These are phyloP conservation scores for Nicotiana tomentosiformis DNA, from an alignment of 257 asterid genomes.

Conservation along the genomic window DNA sequence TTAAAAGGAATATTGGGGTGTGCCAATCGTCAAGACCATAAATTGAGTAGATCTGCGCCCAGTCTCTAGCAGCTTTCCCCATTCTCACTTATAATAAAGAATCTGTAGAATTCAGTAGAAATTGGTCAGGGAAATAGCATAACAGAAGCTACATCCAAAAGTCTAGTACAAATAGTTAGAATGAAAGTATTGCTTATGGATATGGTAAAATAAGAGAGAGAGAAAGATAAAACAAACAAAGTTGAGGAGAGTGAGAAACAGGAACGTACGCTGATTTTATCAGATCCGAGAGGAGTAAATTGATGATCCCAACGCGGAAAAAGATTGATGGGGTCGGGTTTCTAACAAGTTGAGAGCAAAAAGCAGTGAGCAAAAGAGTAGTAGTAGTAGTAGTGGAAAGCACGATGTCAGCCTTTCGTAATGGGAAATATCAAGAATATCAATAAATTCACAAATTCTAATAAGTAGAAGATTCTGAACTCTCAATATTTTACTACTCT, in stretches of 20 bases:
- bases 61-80: conserved; percentile 77
- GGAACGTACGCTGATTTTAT: background rate
- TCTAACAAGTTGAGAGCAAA: background rate
- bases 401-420: background rate
- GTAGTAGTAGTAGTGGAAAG: background rate
- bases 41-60: conserved; percentile 96
- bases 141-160: too few species aligned
- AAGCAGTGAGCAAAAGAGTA: background rate
- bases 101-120: conserved; percentile 32
- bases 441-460: conserved; percentile 13
- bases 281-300: conserved; percentile 17
- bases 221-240: background rate
- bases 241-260: background rate
- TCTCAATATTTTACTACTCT: background rate
- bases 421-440: background rate
- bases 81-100: conserved; percentile 17
- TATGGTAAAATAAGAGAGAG: background rate
- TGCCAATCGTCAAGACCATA: conserved; percentile 92
- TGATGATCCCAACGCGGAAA: conserved; percentile 43
- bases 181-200: background rate
- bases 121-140: background rate
- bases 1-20: conserved; percentile 64
- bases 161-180: too few species aligned
- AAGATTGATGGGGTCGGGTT: background rate
- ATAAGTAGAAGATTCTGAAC: background rate